Evolutionary conservation across 768 basidiomycete species (phyloP).

Genomic region (Naganishia vaughanmartiniae): DNA sequence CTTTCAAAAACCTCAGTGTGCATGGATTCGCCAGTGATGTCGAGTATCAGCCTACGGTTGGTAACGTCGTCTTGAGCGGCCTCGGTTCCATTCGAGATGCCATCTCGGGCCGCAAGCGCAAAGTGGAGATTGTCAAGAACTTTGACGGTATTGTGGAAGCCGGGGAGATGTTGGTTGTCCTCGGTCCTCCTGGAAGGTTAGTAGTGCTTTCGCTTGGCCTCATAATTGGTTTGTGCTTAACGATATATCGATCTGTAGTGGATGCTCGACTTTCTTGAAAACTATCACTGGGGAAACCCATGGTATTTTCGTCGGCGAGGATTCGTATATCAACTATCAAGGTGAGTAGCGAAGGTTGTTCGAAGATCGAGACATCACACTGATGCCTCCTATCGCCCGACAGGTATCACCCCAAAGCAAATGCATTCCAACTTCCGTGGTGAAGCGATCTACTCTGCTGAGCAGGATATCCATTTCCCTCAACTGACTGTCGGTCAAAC

Average conservation of each 20-base stretch:
- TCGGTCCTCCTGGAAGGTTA: slow-evolving; percentile 54
- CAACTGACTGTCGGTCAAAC: slow-evolving; percentile 50
- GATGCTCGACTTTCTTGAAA: slow-evolving; percentile 58
- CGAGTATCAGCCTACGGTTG: slow-evolving; percentile 56
- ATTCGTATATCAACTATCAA: slow-evolving; percentile 46
- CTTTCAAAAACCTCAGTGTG: slow-evolving; percentile 53
- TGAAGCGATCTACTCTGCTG: slow-evolving; percentile 53
- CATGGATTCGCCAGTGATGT: slow-evolving; percentile 48
- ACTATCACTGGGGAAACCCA: slow-evolving; percentile 55
- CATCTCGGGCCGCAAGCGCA: slow-evolving; percentile 36
- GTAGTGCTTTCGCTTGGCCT: slow-evolving; percentile 31
- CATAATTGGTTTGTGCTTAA: not conserved
- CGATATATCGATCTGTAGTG: slow-evolving; percentile 33
- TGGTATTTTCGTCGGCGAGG: slow-evolving; percentile 45
- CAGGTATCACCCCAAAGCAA: slow-evolving; percentile 54
- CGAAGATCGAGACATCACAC: not conserved
- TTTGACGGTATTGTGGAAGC: slow-evolving; percentile 67
- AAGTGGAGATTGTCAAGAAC: slow-evolving; percentile 59
- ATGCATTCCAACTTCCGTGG: slow-evolving; percentile 57
- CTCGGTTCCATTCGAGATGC: slow-evolving; percentile 35
- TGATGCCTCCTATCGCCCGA: not conserved
- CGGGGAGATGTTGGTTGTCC: slow-evolving; percentile 71
- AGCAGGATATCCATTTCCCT: slow-evolving; percentile 54
- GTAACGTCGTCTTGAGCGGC: slow-evolving; percentile 47
- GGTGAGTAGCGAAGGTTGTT: slow-evolving; percentile 33